These are phyloP conservation scores for Smithsoniella earleae DNA, from an alignment of 163 green algal genomes.

Conservation along the genomic window DNA sequence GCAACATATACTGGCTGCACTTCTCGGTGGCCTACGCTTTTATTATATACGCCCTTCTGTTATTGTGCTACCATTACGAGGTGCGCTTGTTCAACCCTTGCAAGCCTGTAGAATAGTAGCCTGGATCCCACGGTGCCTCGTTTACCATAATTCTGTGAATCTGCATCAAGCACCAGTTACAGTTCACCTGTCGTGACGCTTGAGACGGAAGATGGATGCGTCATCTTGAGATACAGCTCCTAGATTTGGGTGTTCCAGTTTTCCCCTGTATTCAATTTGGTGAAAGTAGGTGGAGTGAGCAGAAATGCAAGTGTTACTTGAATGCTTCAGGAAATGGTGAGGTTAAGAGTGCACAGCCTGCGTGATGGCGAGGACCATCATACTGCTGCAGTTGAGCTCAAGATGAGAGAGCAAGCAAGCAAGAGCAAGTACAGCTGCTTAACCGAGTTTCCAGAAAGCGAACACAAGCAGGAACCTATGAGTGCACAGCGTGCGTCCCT, in stretches of 20 bases:
- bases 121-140: background rate
- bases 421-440: too few species aligned
- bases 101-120: background rate
- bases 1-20: conserved; percentile 30
- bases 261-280: too few species aligned
- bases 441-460: too few species aligned
- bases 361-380: too few species aligned
- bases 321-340: too few species aligned
- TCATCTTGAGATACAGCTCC: background rate
- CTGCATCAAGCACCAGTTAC: background rate
- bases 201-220: background rate
- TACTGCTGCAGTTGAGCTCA: too few species aligned
- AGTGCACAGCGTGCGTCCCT: too few species aligned
- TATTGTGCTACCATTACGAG: conserved; percentile 28
- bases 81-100: background rate
- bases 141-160: background rate
- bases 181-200: background rate
- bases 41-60: background rate
- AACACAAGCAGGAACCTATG: too few species aligned
- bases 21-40: conserved; percentile 12
- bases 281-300: too few species aligned
- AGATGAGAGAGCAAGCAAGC: too few species aligned
- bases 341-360: too few species aligned
- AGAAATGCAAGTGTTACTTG: too few species aligned
- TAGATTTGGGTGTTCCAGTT: background rate